Percentiles rank a stretch among this genome's conserved stretches.
Conservation (phyloP, 106 monocot species). For the Amphibolis antarctica region DNA sequence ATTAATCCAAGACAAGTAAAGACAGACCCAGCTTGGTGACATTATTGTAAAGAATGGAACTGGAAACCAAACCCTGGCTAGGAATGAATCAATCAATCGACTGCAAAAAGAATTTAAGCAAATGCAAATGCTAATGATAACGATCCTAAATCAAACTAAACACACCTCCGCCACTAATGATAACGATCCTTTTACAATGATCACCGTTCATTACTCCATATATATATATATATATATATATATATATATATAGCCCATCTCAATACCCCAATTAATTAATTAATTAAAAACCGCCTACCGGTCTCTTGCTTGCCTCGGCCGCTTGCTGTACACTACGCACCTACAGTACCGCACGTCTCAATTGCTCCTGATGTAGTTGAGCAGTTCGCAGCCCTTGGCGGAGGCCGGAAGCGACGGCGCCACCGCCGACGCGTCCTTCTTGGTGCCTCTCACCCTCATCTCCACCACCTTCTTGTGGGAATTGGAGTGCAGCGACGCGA, state of each 20-base stretch:
- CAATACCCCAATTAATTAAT: too few species aligned
- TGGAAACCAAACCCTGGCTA: not conserved
- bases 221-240: too few species aligned
- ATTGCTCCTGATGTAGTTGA: conserved; percentile 34
- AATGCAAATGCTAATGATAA: not conserved
- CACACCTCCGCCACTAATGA: not conserved
- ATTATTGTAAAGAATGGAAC: too few species aligned
- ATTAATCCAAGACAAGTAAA: too few species aligned
- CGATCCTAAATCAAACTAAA: not conserved
- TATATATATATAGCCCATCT: too few species aligned
- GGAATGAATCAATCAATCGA: conserved; percentile 1
- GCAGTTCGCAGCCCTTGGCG: conserved; percentile 44
- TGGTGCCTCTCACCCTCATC: conserved; percentile 43
- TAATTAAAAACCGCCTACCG: too few species aligned
- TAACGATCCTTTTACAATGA: not conserved
- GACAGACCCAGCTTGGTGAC: too few species aligned
- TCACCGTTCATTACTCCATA: not conserved
- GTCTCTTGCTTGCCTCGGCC: not conserved
- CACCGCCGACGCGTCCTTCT: conserved; percentile 3
- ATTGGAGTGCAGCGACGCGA: conserved; percentile 63
- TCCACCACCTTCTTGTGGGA: conserved; percentile 95
- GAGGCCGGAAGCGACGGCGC: conserved; percentile 3
- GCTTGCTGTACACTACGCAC: not conserved
- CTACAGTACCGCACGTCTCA: not conserved
- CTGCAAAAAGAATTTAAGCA: conserved; percentile 9